A percentile compares a stretch with the other conserved stretches of the same genome.
These are phyloP conservation scores for Hortaea werneckii DNA, from an alignment of 2,329 filamentous ascomycete species.

Conservation along the genomic window DNA sequence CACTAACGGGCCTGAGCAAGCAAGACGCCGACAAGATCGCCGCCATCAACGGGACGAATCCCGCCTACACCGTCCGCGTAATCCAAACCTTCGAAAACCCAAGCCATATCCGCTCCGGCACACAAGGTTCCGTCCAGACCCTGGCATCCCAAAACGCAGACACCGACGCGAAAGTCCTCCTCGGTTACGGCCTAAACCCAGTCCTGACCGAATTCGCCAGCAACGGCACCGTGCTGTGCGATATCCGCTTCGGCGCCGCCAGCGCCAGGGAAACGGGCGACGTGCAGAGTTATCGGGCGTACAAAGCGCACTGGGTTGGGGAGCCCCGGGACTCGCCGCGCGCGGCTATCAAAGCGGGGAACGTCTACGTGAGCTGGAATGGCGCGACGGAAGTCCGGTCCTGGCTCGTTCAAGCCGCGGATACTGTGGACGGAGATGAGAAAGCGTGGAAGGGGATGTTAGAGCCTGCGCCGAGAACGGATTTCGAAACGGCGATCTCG, in stretches of 20 bases:
- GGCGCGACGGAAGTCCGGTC: conserved; percentile 17
- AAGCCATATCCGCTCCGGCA: conserved; percentile 11
- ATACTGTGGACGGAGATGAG: not conserved
- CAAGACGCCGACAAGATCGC: conserved; percentile 6
- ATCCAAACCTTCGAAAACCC: conserved; percentile 14
- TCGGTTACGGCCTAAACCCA: conserved; percentile 21
- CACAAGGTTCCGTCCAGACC: conserved; percentile 17
- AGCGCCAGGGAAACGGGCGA: conserved; percentile 19
- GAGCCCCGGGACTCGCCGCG: conserved; percentile 10
- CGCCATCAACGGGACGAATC: conserved; percentile 8
- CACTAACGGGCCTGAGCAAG: conserved; percentile 1
- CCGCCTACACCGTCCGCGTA: conserved; percentile 12
- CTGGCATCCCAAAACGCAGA: conserved; percentile 3
- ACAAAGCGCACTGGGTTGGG: conserved; percentile 12
- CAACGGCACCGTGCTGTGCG: conserved; percentile 17
- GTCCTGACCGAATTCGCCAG: conserved; percentile 16
- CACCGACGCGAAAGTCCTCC: conserved; percentile 10
- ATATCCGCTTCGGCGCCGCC: conserved; percentile 16
- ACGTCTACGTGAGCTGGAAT: conserved; percentile 18
- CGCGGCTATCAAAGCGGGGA: conserved; percentile 1
- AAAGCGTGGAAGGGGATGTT: conserved; percentile 11
- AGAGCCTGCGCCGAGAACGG: conserved; percentile 4
- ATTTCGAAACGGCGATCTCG: conserved; percentile 13
- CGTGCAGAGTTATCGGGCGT: conserved; percentile 20
- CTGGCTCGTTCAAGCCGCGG: conserved; percentile 13